Conservation (phyloP, 768 basidiomycete species). For the Leccinum rimulosum region DNA sequence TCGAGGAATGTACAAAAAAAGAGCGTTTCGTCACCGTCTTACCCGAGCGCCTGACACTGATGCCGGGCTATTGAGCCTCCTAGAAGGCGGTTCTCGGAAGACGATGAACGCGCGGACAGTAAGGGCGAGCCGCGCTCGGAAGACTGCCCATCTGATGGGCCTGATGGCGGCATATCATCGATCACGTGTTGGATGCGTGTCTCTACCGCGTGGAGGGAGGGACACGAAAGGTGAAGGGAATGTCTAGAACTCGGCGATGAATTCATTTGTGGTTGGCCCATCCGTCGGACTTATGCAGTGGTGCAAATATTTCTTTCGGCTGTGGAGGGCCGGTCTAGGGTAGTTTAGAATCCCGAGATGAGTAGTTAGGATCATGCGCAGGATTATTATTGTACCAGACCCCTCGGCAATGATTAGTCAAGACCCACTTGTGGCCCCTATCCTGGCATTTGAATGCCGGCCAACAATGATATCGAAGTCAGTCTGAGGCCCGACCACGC, state of each 20-base stretch:
- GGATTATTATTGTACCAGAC: neutral
- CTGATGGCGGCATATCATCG: neutral
- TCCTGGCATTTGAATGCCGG: slow-evolving; percentile 3
- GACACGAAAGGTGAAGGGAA: neutral
- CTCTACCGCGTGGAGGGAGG: neutral
- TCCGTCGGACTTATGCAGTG: neutral
- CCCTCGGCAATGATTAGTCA: neutral
- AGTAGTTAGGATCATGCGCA: neutral
- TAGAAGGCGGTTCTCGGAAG: neutral
- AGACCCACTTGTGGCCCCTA: neutral
- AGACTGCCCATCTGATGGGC: neutral
- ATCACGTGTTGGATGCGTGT: neutral
- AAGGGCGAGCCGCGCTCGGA: neutral
- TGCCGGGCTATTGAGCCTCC: neutral
- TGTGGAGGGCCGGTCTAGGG: neutral
- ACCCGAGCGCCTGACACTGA: neutral
- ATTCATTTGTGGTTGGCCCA: neutral
- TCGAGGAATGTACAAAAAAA: neutral
- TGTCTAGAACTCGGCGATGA: neutral
- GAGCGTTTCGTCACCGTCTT: neutral
- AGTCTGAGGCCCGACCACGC: neutral
- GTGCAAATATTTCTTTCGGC: neutral
- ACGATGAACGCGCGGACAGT: neutral
- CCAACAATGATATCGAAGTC: slow-evolving; percentile 6
- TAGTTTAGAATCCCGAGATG: slow-evolving; percentile 1